Conservation (phyloP, 1,284 basidiomycete genomes). For the Butyriboletus appendiculatus region DNA sequence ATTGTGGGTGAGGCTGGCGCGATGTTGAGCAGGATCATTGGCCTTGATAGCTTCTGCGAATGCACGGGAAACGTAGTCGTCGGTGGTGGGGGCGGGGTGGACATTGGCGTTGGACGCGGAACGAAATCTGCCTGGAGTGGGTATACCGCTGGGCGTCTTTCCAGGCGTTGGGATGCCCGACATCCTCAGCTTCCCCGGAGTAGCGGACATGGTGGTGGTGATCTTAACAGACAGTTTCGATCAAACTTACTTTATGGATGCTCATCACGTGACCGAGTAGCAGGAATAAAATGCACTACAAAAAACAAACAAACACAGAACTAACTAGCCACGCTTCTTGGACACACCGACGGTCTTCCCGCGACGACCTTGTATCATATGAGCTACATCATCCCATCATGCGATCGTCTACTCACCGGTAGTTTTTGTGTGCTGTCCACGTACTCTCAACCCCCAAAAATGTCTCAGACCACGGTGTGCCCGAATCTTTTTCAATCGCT, state of each 20-base stretch:
- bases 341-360: constrained; percentile 93
- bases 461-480: constrained; percentile 98
- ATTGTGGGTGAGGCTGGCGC: constrained; percentile 41
- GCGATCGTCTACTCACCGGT: constrained; percentile 64
- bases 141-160: constrained; percentile 54
- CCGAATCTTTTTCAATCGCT: constrained; percentile 99
- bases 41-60: constrained; percentile 76
- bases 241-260: not conserved
- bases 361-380: constrained; percentile 62
- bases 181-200: constrained; percentile 53
- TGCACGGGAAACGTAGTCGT: constrained; percentile 63
- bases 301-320: not conserved
- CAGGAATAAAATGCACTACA: constrained; percentile 6
- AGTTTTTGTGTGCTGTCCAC: constrained; percentile 99
- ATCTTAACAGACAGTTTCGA: not conserved
- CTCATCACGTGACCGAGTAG: constrained; percentile 24
- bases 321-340: constrained; percentile 81
- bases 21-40: constrained; percentile 75
- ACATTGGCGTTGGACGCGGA: constrained; percentile 56
- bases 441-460: constrained; percentile 93
- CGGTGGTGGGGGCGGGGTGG: constrained; percentile 36
- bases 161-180: constrained; percentile 64
- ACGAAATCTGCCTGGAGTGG: constrained; percentile 69
- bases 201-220: constrained; percentile 39
- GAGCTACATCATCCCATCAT: not conserved